Base-by-base conservation (phyloP, 2,329 filamentous ascomycete genomes). In the Exophiala sp. region DNA sequence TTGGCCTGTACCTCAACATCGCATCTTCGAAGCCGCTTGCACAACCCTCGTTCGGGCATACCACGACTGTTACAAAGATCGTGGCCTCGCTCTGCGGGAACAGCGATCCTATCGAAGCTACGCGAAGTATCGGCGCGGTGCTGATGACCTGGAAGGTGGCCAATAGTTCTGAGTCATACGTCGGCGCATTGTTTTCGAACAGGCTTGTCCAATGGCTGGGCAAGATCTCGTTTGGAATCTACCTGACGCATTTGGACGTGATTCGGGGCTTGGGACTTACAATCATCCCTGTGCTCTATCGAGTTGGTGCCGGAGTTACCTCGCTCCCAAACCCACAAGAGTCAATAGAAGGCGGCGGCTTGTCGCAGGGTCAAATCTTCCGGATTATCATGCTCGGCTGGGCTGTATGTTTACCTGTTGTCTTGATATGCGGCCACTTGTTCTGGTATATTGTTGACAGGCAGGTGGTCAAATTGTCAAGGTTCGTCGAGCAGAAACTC, bases 181-280 rank as follows among this genome's bases (percentile, higher is more conserved):
- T 43, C 41, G 41, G 41, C 9, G 21, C 21, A 2, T 32, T 85
- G 63, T 85, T 86, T 61, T 83, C 84, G 65, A 73, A 71, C 0
- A 71, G 71, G 14, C 78, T 83, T 62, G 81, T 78, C 62, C 83
- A 85, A 63, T 84, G 84, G 57, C 74, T 87, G 2, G 84, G 84
- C 1, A 77, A 78, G 43, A 75, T 86, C 52, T 85, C 82, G 0
- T 87, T 79, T 64, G 74, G 80, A 1, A 70, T 87, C 9, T 87
- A 87, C 67, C 72, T 87, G 7, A 75, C 86, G 9, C 84, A 87
- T n/a, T 16, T 49, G 36, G 40, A 39, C 11, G 47, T 49, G 34
- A 43, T 43, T 43, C 41, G 41, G 12, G 29, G 24, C 10, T 24
- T 43, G 18, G 41, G 41, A 9, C 41, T 43, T 9, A 43, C 20